A percentile compares a stretch with the other conserved stretches of the same genome.
These are phyloP conservation scores for Mimosa bimucronata DNA, from an alignment of 306 rosid species.

Conservation along the genomic window DNA sequence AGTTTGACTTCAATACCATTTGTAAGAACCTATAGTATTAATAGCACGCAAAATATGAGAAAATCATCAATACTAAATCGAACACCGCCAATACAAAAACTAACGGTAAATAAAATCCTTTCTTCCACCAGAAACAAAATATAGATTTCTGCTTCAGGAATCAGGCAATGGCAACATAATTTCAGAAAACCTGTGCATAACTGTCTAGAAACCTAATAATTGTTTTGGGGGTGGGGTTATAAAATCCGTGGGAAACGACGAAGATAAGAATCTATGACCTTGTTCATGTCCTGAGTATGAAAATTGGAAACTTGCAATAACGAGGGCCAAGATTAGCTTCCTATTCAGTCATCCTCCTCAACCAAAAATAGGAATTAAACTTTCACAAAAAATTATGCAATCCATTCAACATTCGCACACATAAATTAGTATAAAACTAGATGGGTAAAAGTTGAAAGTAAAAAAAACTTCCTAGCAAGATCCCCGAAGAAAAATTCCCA, in stretches of 20 bases:
- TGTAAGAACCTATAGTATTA: conserved; percentile 76
- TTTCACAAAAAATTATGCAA: neutral
- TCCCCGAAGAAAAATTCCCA: conserved; percentile 20
- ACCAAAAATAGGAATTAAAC: neutral
- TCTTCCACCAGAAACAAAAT: neutral
- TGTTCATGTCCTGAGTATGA: neutral
- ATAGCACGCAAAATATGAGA: conserved; percentile 10
- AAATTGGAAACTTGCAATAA: neutral
- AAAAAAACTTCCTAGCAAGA: neutral
- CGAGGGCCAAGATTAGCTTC: neutral
- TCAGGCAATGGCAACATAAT: neutral
- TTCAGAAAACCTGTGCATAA: neutral
- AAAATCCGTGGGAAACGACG: neutral
- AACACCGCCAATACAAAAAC: neutral
- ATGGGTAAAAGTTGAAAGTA: neutral
- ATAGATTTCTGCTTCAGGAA: neutral
- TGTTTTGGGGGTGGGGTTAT: neutral
- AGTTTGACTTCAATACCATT: conserved; percentile 98
- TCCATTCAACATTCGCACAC: conserved; percentile 13
- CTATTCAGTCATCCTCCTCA: conserved; percentile 17
- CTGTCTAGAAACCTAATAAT: neutral
- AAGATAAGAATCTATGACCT: neutral
- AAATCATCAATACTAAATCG: conserved; percentile 21
- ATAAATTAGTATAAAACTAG: neutral
- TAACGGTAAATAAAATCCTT: neutral